Percentiles rank a stretch among this genome's conserved stretches.
Conservation (phyloP, 495 filamentous ascomycete genomes). For the Neurospora sp. region DNA sequence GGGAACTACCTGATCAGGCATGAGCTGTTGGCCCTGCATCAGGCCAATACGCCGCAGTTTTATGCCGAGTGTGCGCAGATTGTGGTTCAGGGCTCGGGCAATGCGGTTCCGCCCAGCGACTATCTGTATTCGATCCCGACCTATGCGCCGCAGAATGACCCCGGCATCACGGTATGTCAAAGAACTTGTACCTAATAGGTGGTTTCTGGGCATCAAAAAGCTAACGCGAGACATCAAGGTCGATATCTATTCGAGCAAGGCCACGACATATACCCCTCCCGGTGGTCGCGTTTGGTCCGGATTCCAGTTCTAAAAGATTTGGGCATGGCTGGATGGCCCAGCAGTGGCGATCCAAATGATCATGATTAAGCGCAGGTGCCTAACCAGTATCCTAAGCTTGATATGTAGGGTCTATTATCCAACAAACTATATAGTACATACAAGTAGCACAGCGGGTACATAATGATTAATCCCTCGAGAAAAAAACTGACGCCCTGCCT, state of each 20-base stretch:
- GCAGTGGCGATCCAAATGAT: background rate
- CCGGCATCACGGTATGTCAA: conserved; percentile 33
- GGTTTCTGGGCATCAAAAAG: background rate
- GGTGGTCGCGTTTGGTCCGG: conserved; percentile 43
- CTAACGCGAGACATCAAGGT: conserved; percentile 19
- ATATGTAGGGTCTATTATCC: background rate
- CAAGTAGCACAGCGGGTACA: background rate
- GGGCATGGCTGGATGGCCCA: background rate
- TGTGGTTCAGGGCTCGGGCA: conserved; percentile 28
- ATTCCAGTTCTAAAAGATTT: conserved; percentile 5
- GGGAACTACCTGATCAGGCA: conserved; percentile 34
- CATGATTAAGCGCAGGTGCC: background rate
- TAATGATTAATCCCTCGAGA: background rate
- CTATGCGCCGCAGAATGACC: conserved; percentile 38
- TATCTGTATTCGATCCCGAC: conserved; percentile 35
- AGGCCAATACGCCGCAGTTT: conserved; percentile 26
- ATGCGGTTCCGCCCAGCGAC: conserved; percentile 15
- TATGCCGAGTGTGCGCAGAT: conserved; percentile 37
- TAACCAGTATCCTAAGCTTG: background rate
- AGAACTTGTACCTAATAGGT: background rate
- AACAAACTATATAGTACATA: background rate
- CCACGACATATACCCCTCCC: conserved; percentile 38
- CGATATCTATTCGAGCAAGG: conserved; percentile 35
- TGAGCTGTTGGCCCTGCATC: conserved; percentile 31
- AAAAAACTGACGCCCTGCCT: background rate